These are phyloP conservation scores for Adiantum capillusveneris DNA, from an alignment of 75 land plant species.

Conservation along the genomic window DNA sequence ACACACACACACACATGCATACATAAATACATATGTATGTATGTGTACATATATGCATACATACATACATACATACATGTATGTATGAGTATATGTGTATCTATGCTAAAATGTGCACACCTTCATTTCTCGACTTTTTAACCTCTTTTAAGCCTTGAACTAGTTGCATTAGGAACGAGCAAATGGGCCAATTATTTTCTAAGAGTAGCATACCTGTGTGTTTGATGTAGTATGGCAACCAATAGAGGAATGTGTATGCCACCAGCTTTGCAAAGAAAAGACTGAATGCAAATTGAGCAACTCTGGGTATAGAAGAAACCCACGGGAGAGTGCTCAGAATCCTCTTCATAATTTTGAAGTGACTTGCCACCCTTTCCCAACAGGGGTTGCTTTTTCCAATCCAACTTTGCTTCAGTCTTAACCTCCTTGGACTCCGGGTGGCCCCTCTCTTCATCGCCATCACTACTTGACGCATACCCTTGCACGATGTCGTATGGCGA, in stretches of 20 bases:
- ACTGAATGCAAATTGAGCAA: conserved; percentile 44
- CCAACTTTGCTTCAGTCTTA: not conserved
- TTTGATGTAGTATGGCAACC: conserved; percentile 46
- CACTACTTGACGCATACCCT: not conserved
- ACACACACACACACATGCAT: conserved; percentile 1
- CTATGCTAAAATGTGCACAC: not conserved
- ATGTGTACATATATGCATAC: too few relatives aligned
- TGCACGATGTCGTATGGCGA: conserved; percentile 7
- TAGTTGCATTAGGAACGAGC: too few relatives aligned
- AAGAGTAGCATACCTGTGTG: conserved; percentile 23
- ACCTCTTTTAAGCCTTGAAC: not conserved
- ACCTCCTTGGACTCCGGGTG: not conserved
- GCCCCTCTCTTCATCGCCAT: conserved; percentile 1
- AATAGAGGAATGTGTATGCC: conserved; percentile 51
- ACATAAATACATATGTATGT: conserved; percentile 1
- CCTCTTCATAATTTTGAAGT: not conserved
- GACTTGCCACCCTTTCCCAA: not conserved
- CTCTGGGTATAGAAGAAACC: conserved; percentile 47
- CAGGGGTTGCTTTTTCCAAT: not conserved
- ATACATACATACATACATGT: too few relatives aligned
- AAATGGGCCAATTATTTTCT: too few relatives aligned
- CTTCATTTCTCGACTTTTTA: not conserved
- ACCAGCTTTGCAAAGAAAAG: conserved; percentile 48
- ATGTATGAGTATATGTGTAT: too few relatives aligned
- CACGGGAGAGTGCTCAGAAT: conserved; percentile 10